Base-by-base conservation (phyloP, 2,329 filamentous ascomycete species). In the Aspergillus neotritici region DNA sequence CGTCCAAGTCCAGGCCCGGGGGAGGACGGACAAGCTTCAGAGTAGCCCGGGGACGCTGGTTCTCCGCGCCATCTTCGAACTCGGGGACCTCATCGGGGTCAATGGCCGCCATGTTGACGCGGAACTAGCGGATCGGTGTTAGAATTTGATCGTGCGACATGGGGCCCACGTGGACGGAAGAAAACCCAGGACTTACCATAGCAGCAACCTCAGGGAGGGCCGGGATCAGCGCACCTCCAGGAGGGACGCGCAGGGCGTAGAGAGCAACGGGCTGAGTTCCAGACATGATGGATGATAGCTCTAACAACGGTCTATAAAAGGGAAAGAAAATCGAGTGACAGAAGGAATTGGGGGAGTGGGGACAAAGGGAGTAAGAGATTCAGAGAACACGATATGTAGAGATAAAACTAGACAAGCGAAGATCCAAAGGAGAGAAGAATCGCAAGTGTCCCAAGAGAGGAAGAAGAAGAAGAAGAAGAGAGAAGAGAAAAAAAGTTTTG, bases 101-200 rank as follows among this genome's bases (percentile, higher is more conserved):
- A 66, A 98, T 84, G 54, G 93, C 93, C 61, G 94, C 93, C 93
- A 98, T 98, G 61, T 90, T 97, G 64, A 98, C 88, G 67, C 88
- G 88, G 74, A 96, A 94, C 90, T 95, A 61, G 34, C 11, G 4
- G 38, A 28, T 16, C 4, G 30, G 34, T 37, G 34, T 52, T 34
- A 55, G 48, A 17, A 49, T 28, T 39, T 29, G 2, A 15, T 25
- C 28, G 21, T 10, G 15, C 12, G n/a, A 28, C 33, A 4, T n/a
- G n/a, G 11, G 33, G 37, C 32, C 11, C 15, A 15, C 31, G 10
- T 16, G 8, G 11, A 11, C 11, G 12, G 6, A 4, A 36, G 43
- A 37, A 30, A 17, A 39, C 40, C 31, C 29, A 37, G 49, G 40
- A 79, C 86, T 77, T 76, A 94, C 88, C 67, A 86, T 86, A 48